phyloP scores from a whole-genome alignment of 768 basidiomycete species.

The Cytidiella melzeri region DNA sequence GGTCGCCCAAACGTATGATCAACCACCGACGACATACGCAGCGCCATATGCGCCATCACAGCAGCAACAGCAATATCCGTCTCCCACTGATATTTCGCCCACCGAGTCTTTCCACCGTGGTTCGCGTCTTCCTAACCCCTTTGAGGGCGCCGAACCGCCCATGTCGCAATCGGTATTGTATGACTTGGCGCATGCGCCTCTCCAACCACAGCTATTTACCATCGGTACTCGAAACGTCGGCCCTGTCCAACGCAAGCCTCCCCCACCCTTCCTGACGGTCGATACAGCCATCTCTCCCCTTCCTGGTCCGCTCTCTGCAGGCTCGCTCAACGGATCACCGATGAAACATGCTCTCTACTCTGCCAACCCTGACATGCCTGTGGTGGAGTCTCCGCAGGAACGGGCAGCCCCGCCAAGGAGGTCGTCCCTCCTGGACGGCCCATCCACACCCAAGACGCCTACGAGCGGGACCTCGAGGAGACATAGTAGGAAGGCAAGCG shows the following conservation, averaged over 20 bases:
- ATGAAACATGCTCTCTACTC: constrained; percentile 12
- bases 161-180: neutral
- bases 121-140: constrained; percentile 9
- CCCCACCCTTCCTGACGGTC: constrained; percentile 13
- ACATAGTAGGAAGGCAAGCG: constrained; percentile 1
- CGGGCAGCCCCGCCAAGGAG: neutral
- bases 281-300: constrained; percentile 11
- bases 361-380: constrained; percentile 8
- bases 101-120: neutral
- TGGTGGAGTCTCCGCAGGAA: constrained; percentile 3
- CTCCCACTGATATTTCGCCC: neutral
- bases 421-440: constrained; percentile 18
- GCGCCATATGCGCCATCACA: neutral
- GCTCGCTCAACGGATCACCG: constrained; percentile 11
- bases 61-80: neutral
- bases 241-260: constrained; percentile 18
- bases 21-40: neutral
- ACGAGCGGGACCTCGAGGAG: neutral
- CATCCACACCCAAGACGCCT: constrained; percentile 3
- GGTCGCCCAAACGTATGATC: neutral
- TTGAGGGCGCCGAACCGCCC: constrained; percentile 3
- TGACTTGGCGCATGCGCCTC: constrained; percentile 1
- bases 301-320: constrained; percentile 10
- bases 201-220: constrained; percentile 6
- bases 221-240: constrained; percentile 1